Conservation (phyloP, 768 basidiomycete genomes). For the Pleurotus tuber-regium region DNA sequence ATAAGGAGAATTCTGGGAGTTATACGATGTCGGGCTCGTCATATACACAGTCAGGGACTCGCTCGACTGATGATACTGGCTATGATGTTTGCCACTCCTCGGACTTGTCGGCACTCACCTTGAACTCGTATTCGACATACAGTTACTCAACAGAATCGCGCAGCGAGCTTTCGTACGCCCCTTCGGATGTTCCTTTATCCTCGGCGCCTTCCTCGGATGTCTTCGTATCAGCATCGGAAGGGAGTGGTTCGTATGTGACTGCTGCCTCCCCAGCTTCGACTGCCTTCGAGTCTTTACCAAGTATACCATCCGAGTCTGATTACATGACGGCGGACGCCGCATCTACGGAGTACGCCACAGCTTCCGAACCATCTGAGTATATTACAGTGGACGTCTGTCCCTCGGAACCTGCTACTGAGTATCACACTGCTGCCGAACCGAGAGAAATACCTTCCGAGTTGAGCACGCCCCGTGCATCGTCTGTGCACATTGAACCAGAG, state of each 20-base stretch:
- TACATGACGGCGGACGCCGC: constrained; percentile 26
- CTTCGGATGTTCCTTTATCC: constrained; percentile 23
- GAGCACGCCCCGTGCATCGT: constrained; percentile 39
- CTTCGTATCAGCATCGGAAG: constrained; percentile 44
- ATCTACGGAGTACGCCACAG: constrained; percentile 43
- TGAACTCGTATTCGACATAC: constrained; percentile 19
- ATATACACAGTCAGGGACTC: constrained; percentile 16
- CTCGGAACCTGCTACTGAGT: constrained; percentile 26
- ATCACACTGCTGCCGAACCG: constrained; percentile 20
- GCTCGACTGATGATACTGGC: constrained; percentile 45
- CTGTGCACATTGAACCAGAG: constrained; percentile 30
- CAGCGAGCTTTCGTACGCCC: constrained; percentile 10
- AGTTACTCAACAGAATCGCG: constrained; percentile 17
- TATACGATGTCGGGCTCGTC: constrained; percentile 9
- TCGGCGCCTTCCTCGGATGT: constrained; percentile 32
- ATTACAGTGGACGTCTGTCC: constrained; percentile 47
- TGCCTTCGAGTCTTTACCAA: constrained; percentile 53
- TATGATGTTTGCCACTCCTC: constrained; percentile 55
- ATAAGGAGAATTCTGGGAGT: constrained; percentile 52
- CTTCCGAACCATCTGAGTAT: constrained; percentile 35
- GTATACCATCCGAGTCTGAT: constrained; percentile 54
- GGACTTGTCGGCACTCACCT: constrained; percentile 42
- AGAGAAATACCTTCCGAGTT: constrained; percentile 40
- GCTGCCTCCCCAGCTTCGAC: constrained; percentile 40
- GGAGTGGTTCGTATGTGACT: constrained; percentile 50